These are phyloP conservation scores for Phialophora expanda DNA, from an alignment of 2,329 filamentous ascomycete genomes.

Conservation along the genomic window DNA sequence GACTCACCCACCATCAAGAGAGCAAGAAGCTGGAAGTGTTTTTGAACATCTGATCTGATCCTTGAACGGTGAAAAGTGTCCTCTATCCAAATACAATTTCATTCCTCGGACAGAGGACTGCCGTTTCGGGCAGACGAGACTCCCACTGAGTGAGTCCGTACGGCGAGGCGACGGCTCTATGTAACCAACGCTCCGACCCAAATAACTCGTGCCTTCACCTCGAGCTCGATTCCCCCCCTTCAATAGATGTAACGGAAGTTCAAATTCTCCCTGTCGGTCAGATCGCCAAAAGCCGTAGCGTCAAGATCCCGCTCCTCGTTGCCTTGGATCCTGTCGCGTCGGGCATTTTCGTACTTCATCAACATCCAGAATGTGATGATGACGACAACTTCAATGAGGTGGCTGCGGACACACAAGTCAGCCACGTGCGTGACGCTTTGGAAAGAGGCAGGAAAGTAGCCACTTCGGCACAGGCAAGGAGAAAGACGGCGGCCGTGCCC, in stretches of 20 bases:
- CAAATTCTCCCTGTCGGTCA: conserved; percentile 60
- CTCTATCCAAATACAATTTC: background rate
- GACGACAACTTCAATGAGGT: conserved; percentile 58
- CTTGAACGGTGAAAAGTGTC: background rate
- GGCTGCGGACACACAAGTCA: conserved; percentile 34
- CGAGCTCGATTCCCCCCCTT: background rate
- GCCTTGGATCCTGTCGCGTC: conserved; percentile 56
- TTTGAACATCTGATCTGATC: no score
- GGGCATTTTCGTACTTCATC: conserved; percentile 57
- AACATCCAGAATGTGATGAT: conserved; percentile 55
- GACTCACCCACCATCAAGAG: background rate
- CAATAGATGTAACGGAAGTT: conserved; percentile 45
- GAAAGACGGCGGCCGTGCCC: background rate
- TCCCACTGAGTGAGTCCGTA: background rate
- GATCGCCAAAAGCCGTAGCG: conserved; percentile 60
- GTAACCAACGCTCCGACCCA: no score
- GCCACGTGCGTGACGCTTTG: background rate
- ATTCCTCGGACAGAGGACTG: background rate
- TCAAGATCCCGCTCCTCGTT: conserved; percentile 39
- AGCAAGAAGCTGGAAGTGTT: background rate
- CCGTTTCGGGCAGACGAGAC: background rate
- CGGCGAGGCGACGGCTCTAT: no score
- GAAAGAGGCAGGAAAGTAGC: background rate
- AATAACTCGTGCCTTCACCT: background rate
- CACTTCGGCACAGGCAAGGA: background rate